phyloP scores from a whole-genome alignment of 306 rosid genomes.

The Senna tora region DNA sequence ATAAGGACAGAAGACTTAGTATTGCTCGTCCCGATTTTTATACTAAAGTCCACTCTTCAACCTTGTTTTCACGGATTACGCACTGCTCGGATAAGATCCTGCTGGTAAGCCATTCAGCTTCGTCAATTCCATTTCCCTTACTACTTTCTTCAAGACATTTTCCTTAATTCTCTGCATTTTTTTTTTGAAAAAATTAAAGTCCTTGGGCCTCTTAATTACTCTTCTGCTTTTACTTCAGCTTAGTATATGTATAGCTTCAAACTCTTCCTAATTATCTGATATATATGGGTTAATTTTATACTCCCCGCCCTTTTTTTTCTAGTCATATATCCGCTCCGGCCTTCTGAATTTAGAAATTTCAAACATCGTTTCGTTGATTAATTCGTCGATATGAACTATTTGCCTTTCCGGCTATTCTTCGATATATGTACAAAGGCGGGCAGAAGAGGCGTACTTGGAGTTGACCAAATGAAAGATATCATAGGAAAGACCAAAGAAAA shows the following conservation, averaged over 20 bases:
- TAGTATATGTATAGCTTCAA: background rate
- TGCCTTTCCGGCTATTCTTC: no score
- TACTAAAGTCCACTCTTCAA: background rate
- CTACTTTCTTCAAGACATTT: background rate
- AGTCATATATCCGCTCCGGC: background rate
- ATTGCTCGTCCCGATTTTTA: no score
- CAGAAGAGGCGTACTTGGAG: no score
- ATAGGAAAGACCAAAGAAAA: no score
- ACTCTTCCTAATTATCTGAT: background rate
- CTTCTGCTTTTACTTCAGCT: background rate
- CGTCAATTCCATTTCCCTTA: background rate
- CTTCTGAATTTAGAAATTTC: background rate
- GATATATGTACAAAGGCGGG: no score
- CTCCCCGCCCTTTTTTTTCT: background rate
- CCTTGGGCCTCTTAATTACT: background rate
- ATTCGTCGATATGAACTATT: conserved; percentile 5
- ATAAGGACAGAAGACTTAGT: background rate
- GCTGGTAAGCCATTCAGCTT: conserved; percentile 14
- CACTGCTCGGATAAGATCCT: conserved; percentile 15
- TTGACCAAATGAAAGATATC: no score
- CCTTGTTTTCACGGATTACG: background rate
- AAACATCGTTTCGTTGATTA: background rate
- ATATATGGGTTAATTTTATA: background rate
- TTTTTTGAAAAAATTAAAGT: background rate
- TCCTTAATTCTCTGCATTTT: background rate